These are phyloP conservation scores for Cenchrus americanus DNA, from an alignment of 176 grass and related monocot species.

Conservation along the genomic window DNA sequence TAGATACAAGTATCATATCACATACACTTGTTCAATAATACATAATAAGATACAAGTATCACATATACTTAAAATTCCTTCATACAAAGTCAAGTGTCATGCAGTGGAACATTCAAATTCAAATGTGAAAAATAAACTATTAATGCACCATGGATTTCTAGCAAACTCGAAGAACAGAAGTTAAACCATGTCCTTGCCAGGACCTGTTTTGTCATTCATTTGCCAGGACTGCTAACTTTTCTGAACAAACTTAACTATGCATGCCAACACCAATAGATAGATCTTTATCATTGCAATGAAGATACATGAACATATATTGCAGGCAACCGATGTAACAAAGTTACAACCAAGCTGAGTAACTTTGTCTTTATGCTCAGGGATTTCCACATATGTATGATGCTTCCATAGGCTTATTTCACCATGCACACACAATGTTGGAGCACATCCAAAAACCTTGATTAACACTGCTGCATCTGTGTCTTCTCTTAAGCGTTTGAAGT, in stretches of 20 bases:
- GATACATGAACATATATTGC: constrained; percentile 3
- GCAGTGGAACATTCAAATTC: neutral
- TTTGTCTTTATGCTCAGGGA: neutral
- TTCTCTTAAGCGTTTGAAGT: neutral
- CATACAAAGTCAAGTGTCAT: neutral
- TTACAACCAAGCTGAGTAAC: neutral
- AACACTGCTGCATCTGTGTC: neutral
- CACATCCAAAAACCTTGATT: neutral
- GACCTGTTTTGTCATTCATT: constrained; percentile 11
- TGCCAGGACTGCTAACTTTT: neutral
- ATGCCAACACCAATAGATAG: neutral
- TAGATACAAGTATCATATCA: no score
- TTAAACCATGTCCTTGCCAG: neutral
- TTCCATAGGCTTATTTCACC: neutral
- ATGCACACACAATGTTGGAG: neutral
- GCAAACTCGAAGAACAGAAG: neutral
- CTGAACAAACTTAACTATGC: neutral
- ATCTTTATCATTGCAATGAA: neutral
- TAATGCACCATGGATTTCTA: neutral
- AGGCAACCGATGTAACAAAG: neutral
- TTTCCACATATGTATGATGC: neutral
- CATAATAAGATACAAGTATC: no score
- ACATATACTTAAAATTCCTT: neutral
- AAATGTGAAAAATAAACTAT: neutral
- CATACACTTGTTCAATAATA: neutral